phyloP scores from a whole-genome alignment of 2,329 filamentous ascomycete species.

The Talaromyces sp. region DNA sequence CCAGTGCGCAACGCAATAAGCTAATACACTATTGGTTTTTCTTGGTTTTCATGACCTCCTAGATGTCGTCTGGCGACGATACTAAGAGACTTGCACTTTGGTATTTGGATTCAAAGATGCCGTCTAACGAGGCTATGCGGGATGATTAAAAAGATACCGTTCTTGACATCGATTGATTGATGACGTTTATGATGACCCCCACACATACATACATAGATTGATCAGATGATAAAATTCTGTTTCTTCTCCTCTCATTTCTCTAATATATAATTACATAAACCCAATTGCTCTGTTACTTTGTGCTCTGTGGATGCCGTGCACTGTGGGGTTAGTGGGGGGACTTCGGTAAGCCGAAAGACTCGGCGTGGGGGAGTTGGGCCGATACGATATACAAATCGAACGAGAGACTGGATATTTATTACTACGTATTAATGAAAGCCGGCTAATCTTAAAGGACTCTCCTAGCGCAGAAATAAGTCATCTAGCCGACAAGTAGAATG shows the following conservation, averaged over 20 bases:
- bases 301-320: too few species aligned
- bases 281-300: neutral
- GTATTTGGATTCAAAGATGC: neutral
- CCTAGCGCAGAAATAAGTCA: neutral
- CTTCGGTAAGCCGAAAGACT: neutral
- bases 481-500: neutral
- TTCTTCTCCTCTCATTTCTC: neutral
- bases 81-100: neutral
- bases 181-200: neutral
- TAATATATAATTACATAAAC: neutral
- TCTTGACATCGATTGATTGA: neutral
- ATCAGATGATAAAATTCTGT: neutral
- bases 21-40: neutral
- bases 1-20: constrained; percentile 47
- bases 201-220: neutral
- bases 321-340: neutral
- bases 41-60: neutral
- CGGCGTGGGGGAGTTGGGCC: neutral
- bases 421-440: too few species aligned
- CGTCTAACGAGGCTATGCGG: neutral
- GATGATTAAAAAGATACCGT: neutral
- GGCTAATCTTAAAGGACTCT: neutral
- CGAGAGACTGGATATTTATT: neutral
- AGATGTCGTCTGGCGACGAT: neutral
- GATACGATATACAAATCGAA: neutral